These are phyloP conservation scores for Pelargonium exstipulatum DNA, from an alignment of 441 rosid species.

Conservation along the genomic window DNA sequence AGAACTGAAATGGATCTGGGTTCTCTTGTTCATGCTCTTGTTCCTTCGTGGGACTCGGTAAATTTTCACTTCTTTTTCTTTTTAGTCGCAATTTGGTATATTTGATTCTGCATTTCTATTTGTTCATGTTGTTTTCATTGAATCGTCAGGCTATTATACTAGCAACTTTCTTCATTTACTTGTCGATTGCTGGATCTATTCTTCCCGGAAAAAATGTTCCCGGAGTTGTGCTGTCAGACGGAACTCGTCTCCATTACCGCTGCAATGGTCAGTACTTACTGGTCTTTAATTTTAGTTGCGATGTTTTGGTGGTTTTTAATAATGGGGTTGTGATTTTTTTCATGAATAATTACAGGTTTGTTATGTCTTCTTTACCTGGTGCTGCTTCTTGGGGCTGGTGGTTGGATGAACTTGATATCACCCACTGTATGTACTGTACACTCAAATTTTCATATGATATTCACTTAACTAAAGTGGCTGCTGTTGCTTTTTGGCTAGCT, in stretches of 20 bases:
- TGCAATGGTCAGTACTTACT: slow-evolving; percentile 53
- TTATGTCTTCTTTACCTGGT: slow-evolving; percentile 46
- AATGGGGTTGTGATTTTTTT: background rate
- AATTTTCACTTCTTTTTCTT: slow-evolving; percentile 19
- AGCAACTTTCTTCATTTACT: slow-evolving; percentile 47
- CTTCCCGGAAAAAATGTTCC: slow-evolving; percentile 66
- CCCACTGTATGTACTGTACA: slow-evolving; percentile 44
- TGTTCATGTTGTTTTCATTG: too few relatives aligned
- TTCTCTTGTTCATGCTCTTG: slow-evolving; percentile 34
- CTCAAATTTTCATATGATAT: background rate
- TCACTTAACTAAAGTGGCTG: background rate
- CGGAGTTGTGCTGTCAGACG: slow-evolving; percentile 62
- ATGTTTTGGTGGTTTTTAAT: slow-evolving; percentile 4
- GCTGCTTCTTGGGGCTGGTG: slow-evolving; percentile 54
- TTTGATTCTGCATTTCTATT: background rate
- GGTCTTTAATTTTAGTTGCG: background rate
- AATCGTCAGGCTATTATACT: slow-evolving; percentile 41
- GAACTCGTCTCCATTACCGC: slow-evolving; percentile 60
- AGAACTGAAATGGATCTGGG: slow-evolving; percentile 51
- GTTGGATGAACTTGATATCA: slow-evolving; percentile 48
- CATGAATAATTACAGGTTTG: slow-evolving; percentile 39
- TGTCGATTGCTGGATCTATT: slow-evolving; percentile 66
- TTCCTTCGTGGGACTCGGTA: slow-evolving; percentile 68
- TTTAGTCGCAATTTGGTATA: slow-evolving; percentile 5
- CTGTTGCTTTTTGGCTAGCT: background rate